Conservation (phyloP, 495 filamentous ascomycete genomes). For the Collariella sp. region DNA sequence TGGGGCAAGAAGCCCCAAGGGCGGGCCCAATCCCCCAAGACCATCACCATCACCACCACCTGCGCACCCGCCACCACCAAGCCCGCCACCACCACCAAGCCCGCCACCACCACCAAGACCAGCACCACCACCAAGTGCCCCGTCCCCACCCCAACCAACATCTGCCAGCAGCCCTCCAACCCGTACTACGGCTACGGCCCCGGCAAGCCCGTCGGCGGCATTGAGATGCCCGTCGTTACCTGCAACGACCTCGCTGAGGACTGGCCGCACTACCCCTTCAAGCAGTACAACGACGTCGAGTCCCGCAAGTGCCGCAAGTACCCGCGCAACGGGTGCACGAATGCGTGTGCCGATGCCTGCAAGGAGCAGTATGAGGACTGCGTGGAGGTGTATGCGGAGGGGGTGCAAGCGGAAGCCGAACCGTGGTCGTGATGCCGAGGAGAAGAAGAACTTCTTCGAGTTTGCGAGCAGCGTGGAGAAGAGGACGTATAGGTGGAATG, state of each 20-base stretch:
- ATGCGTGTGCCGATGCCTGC: constrained; percentile 42
- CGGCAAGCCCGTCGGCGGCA: constrained; percentile 40
- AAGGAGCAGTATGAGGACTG: constrained; percentile 42
- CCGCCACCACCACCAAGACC: constrained; percentile 9
- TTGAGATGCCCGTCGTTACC: constrained; percentile 39
- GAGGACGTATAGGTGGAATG: background rate
- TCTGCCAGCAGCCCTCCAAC: constrained; percentile 39
- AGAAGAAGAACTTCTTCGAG: constrained; percentile 1
- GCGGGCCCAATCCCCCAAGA: constrained; percentile 21
- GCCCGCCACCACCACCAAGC: constrained; percentile 14
- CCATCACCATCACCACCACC: constrained; percentile 26
- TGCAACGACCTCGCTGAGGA: constrained; percentile 41
- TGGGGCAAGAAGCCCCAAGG: constrained; percentile 31
- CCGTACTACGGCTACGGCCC: constrained; percentile 29
- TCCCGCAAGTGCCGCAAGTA: constrained; percentile 33
- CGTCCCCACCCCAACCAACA: constrained; percentile 36
- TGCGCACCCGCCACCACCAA: constrained; percentile 17
- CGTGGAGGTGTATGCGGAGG: constrained; percentile 35
- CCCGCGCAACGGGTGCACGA: constrained; percentile 14
- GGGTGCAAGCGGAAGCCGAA: constrained; percentile 22
- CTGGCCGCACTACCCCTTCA: constrained; percentile 34
- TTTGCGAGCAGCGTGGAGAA: no score
- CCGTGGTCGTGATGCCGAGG: background rate
- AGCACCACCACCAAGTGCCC: constrained; percentile 26
- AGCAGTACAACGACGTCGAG: constrained; percentile 36